Evolutionary conservation across 768 basidiomycete species (phyloP).

Genomic region (Lactarius psammicola): DNA sequence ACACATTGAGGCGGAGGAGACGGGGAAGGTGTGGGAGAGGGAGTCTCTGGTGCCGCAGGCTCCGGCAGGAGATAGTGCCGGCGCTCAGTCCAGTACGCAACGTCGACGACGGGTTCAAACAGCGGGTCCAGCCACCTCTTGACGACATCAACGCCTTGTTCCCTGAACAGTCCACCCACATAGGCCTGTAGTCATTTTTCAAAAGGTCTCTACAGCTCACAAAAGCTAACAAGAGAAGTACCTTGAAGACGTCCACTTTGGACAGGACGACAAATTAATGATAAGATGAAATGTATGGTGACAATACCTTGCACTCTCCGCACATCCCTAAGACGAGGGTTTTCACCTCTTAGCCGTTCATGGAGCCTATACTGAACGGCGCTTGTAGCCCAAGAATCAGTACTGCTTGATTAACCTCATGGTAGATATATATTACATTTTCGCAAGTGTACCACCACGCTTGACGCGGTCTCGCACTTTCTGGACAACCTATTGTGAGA

Average conservation of each 20-base stretch:
- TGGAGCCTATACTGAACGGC: slow-evolving; percentile 9
- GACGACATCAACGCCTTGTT: slow-evolving; percentile 13
- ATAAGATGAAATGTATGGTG: not conserved
- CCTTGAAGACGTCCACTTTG: slow-evolving; percentile 22
- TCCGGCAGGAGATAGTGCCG: not conserved
- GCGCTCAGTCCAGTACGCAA: slow-evolving; percentile 8
- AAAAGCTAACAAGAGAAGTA: not conserved
- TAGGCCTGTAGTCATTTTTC: slow-evolving; percentile 12
- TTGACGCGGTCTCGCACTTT: slow-evolving; percentile 18
- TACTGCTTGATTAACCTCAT: not conserved
- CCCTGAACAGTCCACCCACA: slow-evolving; percentile 20
- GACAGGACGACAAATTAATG: not conserved
- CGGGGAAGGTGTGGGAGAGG: not conserved
- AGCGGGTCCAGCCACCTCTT: slow-evolving; percentile 10
- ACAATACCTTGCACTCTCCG: slow-evolving; percentile 4
- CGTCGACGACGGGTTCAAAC: slow-evolving; percentile 1
- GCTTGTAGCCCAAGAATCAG: not conserved
- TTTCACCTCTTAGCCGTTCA: not conserved
- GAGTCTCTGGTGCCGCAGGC: not conserved
- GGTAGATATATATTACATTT: slow-evolving; percentile 1
- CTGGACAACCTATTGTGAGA: not conserved
- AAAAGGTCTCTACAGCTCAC: not conserved
- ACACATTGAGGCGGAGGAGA: not conserved
- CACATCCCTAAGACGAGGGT: not conserved
- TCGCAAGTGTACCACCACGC: not conserved